These are phyloP conservation scores for Inga laurina DNA, from an alignment of 306 rosid genomes.

Conservation along the genomic window DNA sequence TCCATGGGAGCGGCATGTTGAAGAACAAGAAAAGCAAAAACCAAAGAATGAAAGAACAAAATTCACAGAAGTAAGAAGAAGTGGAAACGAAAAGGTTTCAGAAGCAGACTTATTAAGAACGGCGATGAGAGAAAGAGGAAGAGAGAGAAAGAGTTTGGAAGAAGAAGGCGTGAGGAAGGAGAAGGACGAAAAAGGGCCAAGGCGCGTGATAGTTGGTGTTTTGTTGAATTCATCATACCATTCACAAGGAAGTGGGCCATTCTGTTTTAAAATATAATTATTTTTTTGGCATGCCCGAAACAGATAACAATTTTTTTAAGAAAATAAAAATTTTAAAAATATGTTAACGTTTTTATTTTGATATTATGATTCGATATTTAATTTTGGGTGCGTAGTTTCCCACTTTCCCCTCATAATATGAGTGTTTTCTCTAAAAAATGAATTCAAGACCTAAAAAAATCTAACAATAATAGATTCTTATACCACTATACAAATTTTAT, in stretches of 20 bases:
- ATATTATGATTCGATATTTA: too few species aligned
- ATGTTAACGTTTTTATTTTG: too few species aligned
- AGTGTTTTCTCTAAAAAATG: too few species aligned
- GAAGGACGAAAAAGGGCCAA: neutral
- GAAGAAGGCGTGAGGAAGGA: conserved; percentile 14
- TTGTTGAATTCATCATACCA: neutral
- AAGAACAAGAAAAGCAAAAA: neutral
- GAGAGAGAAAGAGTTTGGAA: neutral
- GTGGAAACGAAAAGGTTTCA: neutral
- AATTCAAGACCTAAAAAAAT: too few species aligned
- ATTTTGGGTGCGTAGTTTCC: too few species aligned
- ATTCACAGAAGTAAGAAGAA: neutral
- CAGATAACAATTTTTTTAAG: too few species aligned
- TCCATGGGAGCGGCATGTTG: conserved; percentile 86
- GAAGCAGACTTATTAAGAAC: neutral
- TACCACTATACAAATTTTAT: too few species aligned
- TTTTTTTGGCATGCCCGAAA: too few species aligned
- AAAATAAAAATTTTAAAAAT: too few species aligned
- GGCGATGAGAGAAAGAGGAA: neutral
- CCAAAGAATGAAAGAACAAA: neutral
- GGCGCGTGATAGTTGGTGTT: conserved; percentile 20
- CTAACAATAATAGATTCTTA: too few species aligned
- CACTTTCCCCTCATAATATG: too few species aligned
- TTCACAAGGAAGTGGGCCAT: neutral
- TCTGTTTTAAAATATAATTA: neutral